Conservation (phyloP, 2,329 filamentous ascomycete species). For the Neofusicoccum ribis region DNA sequence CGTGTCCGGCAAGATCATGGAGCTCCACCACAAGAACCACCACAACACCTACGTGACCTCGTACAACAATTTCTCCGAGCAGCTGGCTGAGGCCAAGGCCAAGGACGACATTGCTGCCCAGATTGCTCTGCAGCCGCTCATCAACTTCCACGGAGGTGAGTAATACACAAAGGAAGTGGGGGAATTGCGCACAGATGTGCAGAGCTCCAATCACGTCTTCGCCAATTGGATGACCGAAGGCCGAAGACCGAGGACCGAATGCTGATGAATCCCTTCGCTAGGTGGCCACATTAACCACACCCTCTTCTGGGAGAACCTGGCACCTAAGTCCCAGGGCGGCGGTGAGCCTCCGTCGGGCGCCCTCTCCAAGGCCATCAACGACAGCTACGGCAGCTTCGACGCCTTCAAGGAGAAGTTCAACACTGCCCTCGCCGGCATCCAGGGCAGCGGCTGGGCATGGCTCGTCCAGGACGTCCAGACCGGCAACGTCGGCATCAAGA, state of each 20-base stretch:
- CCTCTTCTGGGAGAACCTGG: conserved; percentile 70
- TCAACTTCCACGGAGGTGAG: conserved; percentile 66
- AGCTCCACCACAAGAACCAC: conserved; percentile 92
- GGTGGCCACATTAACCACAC: conserved; percentile 67
- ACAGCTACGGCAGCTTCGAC: conserved; percentile 59
- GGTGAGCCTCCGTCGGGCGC: conserved; percentile 62
- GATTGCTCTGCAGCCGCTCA: conserved; percentile 57
- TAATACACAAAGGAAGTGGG: background rate
- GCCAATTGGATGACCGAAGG: background rate
- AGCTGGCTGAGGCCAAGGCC: conserved; percentile 60
- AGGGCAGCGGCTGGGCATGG: conserved; percentile 67
- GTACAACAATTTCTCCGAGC: conserved; percentile 77
- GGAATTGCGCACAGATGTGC: conserved; percentile 1
- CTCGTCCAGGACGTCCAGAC: conserved; percentile 63
- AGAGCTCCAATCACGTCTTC: background rate
- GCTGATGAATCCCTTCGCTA: conserved; percentile 19
- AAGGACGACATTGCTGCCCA: conserved; percentile 56
- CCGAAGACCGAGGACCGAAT: background rate
- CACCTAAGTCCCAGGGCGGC: conserved; percentile 66
- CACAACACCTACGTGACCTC: conserved; percentile 92
- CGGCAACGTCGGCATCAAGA: conserved; percentile 62
- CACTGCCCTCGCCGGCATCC: conserved; percentile 62
- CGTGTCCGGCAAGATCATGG: conserved; percentile 91
- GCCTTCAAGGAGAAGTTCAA: conserved; percentile 65
- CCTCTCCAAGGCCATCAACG: conserved; percentile 59